Evolutionary conservation across 495 filamentous ascomycete genomes (phyloP).

Genomic region (Halenospora varia): DNA sequence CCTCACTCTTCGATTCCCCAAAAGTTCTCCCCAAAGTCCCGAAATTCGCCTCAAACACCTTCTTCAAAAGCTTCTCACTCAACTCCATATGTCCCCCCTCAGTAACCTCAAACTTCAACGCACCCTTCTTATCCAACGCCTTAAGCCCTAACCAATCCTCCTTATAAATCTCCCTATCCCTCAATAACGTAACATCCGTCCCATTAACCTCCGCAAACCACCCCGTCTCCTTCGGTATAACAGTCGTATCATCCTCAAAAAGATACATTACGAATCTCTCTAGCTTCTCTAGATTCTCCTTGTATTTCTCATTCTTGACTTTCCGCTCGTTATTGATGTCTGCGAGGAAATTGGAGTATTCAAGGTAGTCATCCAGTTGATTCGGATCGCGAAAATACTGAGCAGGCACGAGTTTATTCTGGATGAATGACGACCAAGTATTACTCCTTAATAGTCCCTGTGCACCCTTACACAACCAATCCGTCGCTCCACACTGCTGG

Average conservation of each 20-base stretch:
- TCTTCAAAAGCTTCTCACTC: constrained; percentile 58
- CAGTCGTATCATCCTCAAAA: constrained; percentile 82
- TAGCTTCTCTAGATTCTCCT: constrained; percentile 61
- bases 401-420: constrained; percentile 78
- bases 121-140: constrained; percentile 73
- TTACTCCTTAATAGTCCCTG: constrained; percentile 67
- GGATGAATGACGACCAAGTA: constrained; percentile 73
- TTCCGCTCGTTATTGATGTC: constrained; percentile 93
- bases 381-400: constrained; percentile 87
- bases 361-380: constrained; percentile 70
- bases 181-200: constrained; percentile 61
- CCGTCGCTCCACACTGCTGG: constrained; percentile 53
- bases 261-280: constrained; percentile 84
- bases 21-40: constrained; percentile 41
- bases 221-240: constrained; percentile 84
- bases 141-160: constrained; percentile 95
- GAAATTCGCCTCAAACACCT: constrained; percentile 71
- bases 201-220: constrained; percentile 89
- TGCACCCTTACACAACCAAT: constrained; percentile 78
- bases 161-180: constrained; percentile 70
- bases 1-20: constrained; percentile 1
- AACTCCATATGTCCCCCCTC: constrained; percentile 85
- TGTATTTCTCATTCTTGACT: constrained; percentile 71
- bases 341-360: constrained; percentile 89
- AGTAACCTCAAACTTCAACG: constrained; percentile 65